These are phyloP conservation scores for Cladosporium sp. DNA, from an alignment of 2,329 filamentous ascomycete genomes.

Conservation along the genomic window DNA sequence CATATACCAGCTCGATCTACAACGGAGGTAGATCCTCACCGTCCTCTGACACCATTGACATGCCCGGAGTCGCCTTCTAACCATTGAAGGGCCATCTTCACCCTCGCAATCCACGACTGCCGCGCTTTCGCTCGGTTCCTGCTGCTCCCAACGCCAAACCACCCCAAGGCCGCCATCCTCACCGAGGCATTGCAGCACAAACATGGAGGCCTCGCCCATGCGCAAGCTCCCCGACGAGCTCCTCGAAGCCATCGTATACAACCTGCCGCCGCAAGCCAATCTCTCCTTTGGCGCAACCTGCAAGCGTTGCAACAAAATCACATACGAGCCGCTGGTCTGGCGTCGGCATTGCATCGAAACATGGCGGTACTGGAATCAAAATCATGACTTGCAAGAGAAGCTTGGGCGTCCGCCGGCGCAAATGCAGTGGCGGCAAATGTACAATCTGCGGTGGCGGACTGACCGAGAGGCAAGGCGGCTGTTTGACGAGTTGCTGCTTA, in stretches of 20 bases:
- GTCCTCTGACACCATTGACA: too few species aligned
- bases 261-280: conserved; percentile 50
- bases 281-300: conserved; percentile 57
- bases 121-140: too few species aligned
- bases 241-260: conserved; percentile 70
- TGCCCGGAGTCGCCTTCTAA: too few species aligned
- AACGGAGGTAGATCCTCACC: too few species aligned
- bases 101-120: too few species aligned
- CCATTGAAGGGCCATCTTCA: too few species aligned
- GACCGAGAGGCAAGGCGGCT: conserved; percentile 32
- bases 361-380: conserved; percentile 72
- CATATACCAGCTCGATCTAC: too few species aligned
- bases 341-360: conserved; percentile 63
- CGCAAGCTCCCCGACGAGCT: conserved; percentile 72
- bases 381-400: conserved; percentile 58
- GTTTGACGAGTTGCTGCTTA: conserved; percentile 66
- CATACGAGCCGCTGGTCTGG: conserved; percentile 75
- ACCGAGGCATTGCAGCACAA: too few species aligned
- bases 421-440: conserved; percentile 61
- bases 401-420: conserved; percentile 35
- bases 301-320: conserved; percentile 60
- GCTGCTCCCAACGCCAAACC: too few species aligned
- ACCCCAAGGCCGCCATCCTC: too few species aligned
- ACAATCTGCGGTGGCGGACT: conserved; percentile 33
- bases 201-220: conserved; percentile 14